These are phyloP conservation scores for Epichloe amarillans DNA, from an alignment of 2,329 filamentous ascomycete genomes.

Conservation along the genomic window DNA sequence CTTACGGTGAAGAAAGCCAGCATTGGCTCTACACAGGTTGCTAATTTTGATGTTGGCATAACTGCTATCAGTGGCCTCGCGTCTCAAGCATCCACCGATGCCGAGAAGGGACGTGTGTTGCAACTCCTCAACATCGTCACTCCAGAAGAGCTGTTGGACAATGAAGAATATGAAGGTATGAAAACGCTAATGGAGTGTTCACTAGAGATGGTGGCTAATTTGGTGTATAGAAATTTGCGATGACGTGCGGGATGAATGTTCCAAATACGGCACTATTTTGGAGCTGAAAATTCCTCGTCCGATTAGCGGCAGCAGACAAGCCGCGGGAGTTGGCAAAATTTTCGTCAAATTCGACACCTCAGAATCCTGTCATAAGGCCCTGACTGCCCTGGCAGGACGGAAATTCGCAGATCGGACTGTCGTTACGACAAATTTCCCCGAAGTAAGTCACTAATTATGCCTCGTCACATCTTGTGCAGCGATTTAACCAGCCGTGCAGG, in stretches of 20 bases:
- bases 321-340: conserved; percentile 90
- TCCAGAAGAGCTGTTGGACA: conserved; percentile 82
- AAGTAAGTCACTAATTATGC: conserved; percentile 39
- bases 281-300: conserved; percentile 92
- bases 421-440: conserved; percentile 90
- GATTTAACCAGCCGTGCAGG: conserved; percentile 37
- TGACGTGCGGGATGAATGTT: conserved; percentile 84
- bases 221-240: conserved; percentile 71
- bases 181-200: not conserved
- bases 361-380: conserved; percentile 69
- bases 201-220: conserved; percentile 2
- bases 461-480: not conserved
- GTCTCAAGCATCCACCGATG: conserved; percentile 66
- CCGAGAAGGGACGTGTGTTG: conserved; percentile 71
- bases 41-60: conserved; percentile 87
- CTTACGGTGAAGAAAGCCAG: conserved; percentile 82
- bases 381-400: conserved; percentile 80
- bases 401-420: conserved; percentile 97
- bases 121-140: conserved; percentile 99
- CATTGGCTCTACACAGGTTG: conserved; percentile 84
- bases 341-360: conserved; percentile 81
- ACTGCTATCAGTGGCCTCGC: conserved; percentile 97
- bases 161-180: conserved; percentile 87
- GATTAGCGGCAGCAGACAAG: conserved; percentile 67
- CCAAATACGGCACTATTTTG: conserved; percentile 73